phyloP scores from a whole-genome alignment of 768 basidiomycete species.

The Postia placenta region DNA sequence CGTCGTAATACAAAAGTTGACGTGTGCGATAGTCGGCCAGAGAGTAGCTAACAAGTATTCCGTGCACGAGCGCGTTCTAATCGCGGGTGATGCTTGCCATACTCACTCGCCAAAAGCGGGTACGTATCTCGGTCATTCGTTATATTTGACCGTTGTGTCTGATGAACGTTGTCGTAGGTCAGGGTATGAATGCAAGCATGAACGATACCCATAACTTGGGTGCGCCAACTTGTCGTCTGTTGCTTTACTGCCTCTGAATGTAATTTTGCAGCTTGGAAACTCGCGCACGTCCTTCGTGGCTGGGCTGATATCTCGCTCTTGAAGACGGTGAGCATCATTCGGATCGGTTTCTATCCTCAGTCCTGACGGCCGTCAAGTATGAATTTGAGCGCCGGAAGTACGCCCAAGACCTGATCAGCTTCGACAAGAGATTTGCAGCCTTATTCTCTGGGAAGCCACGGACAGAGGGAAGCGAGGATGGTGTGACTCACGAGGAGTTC shows the following conservation, averaged over 20 bases:
- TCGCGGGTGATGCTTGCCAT: constrained; percentile 51
- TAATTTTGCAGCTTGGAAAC: constrained; percentile 41
- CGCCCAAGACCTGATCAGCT: constrained; percentile 48
- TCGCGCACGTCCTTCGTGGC: constrained; percentile 41
- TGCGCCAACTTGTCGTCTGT: constrained; percentile 7
- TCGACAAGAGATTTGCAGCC: constrained; percentile 45
- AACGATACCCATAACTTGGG: constrained; percentile 49
- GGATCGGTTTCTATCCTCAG: not conserved
- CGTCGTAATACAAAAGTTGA: not conserved
- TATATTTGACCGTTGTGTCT: no score
- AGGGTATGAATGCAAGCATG: constrained; percentile 51
- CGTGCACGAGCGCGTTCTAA: constrained; percentile 42
- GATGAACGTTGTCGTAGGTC: constrained; percentile 27
- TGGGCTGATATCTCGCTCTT: constrained; percentile 40
- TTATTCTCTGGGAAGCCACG: constrained; percentile 52
- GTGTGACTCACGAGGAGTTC: constrained; percentile 47
- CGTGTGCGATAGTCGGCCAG: constrained; percentile 40
- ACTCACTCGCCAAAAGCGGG: constrained; percentile 40
- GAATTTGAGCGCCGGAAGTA: constrained; percentile 48
- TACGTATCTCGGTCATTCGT: constrained; percentile 11
- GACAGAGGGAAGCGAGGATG: constrained; percentile 29
- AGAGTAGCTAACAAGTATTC: constrained; percentile 47
- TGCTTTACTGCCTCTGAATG: not conserved
- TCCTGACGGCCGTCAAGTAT: not conserved
- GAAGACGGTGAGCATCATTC: constrained; percentile 33